Conservation (phyloP, 2,329 filamentous ascomycete genomes). For the Nemania abortiva region DNA sequence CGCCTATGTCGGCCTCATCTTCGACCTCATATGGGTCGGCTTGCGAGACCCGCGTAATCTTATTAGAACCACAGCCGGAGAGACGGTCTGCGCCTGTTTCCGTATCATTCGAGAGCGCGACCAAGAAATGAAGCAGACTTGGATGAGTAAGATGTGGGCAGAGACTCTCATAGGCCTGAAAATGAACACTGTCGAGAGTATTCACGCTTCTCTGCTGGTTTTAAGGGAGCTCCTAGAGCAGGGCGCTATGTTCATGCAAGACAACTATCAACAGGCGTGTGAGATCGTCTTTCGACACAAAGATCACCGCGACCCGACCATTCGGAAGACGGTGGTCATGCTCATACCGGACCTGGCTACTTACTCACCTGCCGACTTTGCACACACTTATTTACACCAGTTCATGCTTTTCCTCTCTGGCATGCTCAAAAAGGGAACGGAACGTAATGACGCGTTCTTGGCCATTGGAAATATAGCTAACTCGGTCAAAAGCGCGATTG, state of each 20-base stretch:
- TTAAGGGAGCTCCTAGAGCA: slow-evolving; percentile 93
- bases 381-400: slow-evolving; percentile 86
- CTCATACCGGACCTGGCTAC: slow-evolving; percentile 93
- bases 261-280: slow-evolving; percentile 90
- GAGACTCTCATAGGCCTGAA: slow-evolving; percentile 85
- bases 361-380: slow-evolving; percentile 92
- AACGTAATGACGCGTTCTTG: slow-evolving; percentile 92
- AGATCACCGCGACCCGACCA: slow-evolving; percentile 89
- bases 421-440: slow-evolving; percentile 94
- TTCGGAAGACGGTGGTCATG: slow-evolving; percentile 88
- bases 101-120: slow-evolving; percentile 95
- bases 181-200: slow-evolving; percentile 83
- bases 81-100: slow-evolving; percentile 95
- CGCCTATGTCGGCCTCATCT: slow-evolving; percentile 92
- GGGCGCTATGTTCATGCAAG: slow-evolving; percentile 99
- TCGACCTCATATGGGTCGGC: slow-evolving; percentile 96
- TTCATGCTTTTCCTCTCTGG: slow-evolving; percentile 97
- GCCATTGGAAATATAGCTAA: slow-evolving; percentile 97
- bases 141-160: slow-evolving; percentile 91
- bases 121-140: slow-evolving; percentile 84
- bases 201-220: slow-evolving; percentile 93
- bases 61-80: slow-evolving; percentile 90
- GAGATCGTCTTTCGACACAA: slow-evolving; percentile 94
- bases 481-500: slow-evolving; percentile 94
- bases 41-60: slow-evolving; percentile 89